phyloP scores from a whole-genome alignment of 1,139 yeast species.

The Maudiozyma humilis region DNA sequence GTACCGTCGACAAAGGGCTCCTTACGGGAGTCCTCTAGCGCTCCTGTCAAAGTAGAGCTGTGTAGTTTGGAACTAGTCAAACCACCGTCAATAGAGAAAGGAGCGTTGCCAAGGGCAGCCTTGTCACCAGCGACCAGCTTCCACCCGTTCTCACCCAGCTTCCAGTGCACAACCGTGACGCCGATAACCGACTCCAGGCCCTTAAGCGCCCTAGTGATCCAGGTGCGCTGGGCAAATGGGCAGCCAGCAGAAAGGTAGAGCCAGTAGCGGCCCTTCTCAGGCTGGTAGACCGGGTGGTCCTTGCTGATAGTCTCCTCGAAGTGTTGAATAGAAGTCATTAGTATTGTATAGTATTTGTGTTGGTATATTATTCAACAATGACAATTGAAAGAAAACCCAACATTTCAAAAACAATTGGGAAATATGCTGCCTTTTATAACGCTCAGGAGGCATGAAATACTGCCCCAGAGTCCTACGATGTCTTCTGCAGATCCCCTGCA shows the following conservation, averaged over 20 bases:
- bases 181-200: slow-evolving; percentile 9
- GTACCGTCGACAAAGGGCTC: slow-evolving; percentile 11
- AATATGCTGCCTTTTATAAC: background rate
- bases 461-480: too few relatives aligned
- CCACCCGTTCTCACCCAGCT: slow-evolving; percentile 10
- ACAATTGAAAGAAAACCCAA: background rate
- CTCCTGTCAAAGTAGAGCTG: slow-evolving; percentile 5
- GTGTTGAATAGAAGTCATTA: slow-evolving; percentile 2
- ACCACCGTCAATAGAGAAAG: slow-evolving; percentile 10
- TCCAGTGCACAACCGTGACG: slow-evolving; percentile 11
- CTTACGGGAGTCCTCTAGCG: slow-evolving; percentile 2
- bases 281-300: slow-evolving; percentile 9
- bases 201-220: slow-evolving; percentile 11
- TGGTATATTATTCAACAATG: background rate
- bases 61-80: slow-evolving; percentile 5
- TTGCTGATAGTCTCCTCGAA: slow-evolving; percentile 6
- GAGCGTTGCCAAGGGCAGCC: background rate
- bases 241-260: slow-evolving; percentile 10
- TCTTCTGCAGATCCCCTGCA: background rate
- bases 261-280: slow-evolving; percentile 12
- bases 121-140: slow-evolving; percentile 6
- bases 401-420: background rate
- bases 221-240: slow-evolving; percentile 10
- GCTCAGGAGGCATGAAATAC: too few relatives aligned
- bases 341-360: background rate